Evolutionary conservation across 1,284 basidiomycete species (phyloP).

Genomic region (Salmacisia buchloeana): DNA sequence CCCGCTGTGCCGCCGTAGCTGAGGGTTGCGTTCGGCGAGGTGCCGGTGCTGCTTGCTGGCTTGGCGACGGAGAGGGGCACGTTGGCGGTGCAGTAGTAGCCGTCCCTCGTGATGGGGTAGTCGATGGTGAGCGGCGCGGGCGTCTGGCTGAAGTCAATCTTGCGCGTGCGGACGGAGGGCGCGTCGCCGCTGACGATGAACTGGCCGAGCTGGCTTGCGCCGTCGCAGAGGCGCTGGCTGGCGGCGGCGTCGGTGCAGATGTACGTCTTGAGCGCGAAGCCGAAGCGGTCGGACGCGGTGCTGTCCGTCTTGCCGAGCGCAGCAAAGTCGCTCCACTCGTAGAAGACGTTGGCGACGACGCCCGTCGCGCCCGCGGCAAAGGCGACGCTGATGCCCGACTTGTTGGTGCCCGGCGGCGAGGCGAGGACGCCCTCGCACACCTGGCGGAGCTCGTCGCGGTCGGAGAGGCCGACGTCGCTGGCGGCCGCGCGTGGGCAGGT

Average conservation of each 20-base stretch:
- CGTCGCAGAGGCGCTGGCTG: conserved; percentile 63
- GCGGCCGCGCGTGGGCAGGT: background rate
- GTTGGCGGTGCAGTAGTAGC: conserved; percentile 4
- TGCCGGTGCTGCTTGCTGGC: conserved; percentile 77
- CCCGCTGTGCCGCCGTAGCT: conserved; percentile 45
- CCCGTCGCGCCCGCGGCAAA: conserved; percentile 74
- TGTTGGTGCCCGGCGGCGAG: background rate
- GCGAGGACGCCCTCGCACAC: conserved; percentile 2
- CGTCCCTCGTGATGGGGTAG: conserved; percentile 1
- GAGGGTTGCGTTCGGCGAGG: conserved; percentile 56
- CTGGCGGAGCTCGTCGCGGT: background rate
- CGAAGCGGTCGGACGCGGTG: conserved; percentile 52
- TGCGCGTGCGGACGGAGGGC: conserved; percentile 56
- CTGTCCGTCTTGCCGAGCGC: conserved; percentile 64
- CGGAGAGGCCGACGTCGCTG: background rate
- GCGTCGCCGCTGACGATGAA: conserved; percentile 66
- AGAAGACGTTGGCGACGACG: conserved; percentile 87
- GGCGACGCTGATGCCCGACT: conserved; percentile 58
- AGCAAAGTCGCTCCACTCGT: conserved; percentile 82
- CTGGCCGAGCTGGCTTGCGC: conserved; percentile 64
- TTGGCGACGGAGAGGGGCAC: background rate
- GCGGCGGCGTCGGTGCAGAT: conserved; percentile 77
- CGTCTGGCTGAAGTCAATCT: conserved; percentile 74
- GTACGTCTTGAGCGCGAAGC: conserved; percentile 65
- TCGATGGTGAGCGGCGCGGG: conserved; percentile 9